Conservation (phyloP, 176 grass and related monocot species). For the Triticum timopheevii region DNA sequence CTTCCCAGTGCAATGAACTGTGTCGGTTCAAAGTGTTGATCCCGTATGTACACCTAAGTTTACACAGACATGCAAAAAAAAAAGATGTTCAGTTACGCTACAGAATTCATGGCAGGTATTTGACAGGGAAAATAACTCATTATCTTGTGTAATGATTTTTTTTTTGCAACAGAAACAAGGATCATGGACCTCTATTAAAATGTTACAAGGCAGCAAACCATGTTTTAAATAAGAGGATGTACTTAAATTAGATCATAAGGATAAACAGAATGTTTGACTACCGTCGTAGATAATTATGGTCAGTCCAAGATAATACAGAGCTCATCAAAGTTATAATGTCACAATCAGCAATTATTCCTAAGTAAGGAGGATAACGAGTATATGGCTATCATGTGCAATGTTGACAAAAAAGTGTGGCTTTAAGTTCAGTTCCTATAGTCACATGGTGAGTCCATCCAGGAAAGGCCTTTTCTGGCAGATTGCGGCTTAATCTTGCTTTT, state of each 20-base stretch:
- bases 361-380: neutral
- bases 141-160: neutral
- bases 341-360: neutral
- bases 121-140: neutral
- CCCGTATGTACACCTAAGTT: conserved; percentile 85
- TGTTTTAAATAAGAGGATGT: conserved; percentile 7
- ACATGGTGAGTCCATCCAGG: conserved; percentile 1
- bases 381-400: neutral
- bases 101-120: conserved; percentile 11
- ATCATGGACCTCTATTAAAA: conserved; percentile 1
- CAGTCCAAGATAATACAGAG: conserved; percentile 16
- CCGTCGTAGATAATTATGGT: conserved; percentile 10
- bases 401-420: neutral
- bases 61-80: neutral
- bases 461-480: neutral
- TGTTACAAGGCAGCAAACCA: conserved; percentile 3
- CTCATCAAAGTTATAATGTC: neutral
- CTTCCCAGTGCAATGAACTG: conserved; percentile 86
- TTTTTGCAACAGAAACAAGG: conserved; percentile 7
- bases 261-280: neutral
- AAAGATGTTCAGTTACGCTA: neutral
- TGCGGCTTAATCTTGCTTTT: conserved; percentile 19
- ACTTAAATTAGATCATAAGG: neutral
- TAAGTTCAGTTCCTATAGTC: neutral
- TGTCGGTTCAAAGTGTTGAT: conserved; percentile 69